These are phyloP conservation scores for Cyamopsis tetragonoloba DNA, from an alignment of 306 rosid genomes.

Conservation along the genomic window DNA sequence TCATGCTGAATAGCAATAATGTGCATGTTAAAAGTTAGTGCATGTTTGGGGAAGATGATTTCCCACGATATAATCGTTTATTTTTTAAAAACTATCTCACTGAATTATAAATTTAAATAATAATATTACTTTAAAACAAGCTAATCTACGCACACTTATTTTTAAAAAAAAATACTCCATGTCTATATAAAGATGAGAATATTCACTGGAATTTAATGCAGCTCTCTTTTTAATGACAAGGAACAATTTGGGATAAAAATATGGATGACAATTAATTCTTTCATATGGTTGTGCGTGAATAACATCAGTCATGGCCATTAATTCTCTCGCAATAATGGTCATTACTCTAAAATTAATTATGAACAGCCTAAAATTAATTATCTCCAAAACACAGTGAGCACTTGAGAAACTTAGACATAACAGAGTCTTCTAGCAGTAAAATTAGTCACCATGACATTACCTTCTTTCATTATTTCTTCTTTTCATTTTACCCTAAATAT, in stretches of 20 bases:
- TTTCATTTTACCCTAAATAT: slow-evolving; percentile 7
- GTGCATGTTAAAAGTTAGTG: background rate
- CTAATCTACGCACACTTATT: no score
- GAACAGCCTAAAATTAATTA: slow-evolving; percentile 1
- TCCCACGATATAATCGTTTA: no score
- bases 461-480: background rate
- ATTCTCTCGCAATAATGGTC: no score
- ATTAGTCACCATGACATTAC: background rate
- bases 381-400: background rate
- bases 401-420: slow-evolving; percentile 19
- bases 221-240: background rate
- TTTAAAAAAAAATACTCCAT: no score
- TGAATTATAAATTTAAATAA: no score
- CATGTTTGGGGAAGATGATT: no score
- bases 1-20: background rate
- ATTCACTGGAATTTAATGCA: slow-evolving; percentile 11
- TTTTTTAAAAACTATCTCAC: no score
- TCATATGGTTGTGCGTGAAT: background rate
- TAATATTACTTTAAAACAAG: no score
- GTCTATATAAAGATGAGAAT: background rate
- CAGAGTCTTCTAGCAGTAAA: slow-evolving; percentile 22
- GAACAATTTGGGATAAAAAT: slow-evolving; percentile 10
- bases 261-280: background rate
- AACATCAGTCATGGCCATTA: background rate
- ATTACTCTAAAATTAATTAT: slow-evolving; percentile 12